Conservation (phyloP, 2,329 filamentous ascomycete species). For the Beauveria sp. region DNA sequence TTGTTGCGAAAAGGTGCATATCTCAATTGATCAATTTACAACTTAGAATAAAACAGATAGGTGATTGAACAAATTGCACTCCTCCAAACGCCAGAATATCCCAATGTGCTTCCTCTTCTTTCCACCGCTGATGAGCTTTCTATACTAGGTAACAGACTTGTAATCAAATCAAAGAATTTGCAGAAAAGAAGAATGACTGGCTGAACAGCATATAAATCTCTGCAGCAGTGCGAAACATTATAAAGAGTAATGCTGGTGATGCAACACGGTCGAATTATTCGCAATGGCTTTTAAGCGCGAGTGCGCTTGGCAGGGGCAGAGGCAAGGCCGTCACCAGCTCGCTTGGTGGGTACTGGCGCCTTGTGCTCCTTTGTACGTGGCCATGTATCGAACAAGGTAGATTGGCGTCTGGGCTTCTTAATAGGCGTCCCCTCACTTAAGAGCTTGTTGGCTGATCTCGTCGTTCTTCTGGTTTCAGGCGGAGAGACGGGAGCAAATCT, state of each 20-base stretch:
- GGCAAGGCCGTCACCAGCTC: conserved; percentile 27
- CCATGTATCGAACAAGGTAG: conserved; percentile 62
- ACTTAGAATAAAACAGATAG: conserved; percentile 8
- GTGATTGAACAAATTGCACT: conserved; percentile 5
- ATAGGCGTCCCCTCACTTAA: conserved; percentile 33
- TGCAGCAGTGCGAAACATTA: conserved; percentile 1
- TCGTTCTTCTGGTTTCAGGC: conserved; percentile 53
- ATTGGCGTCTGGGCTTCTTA: conserved; percentile 29
- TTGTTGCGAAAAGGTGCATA: neutral
- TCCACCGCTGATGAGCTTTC: neutral
- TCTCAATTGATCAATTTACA: conserved; percentile 7
- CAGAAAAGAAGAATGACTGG: conserved; percentile 5
- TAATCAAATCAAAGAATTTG: conserved; percentile 3
- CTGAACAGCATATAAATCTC: neutral
- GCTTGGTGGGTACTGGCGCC: conserved; percentile 40
- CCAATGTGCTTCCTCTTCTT: conserved; percentile 3
- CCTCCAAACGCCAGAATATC: conserved; percentile 9
- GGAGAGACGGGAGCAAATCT: conserved; percentile 53
- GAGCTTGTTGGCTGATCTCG: conserved; percentile 48
- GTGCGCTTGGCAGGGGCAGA: conserved; percentile 27
- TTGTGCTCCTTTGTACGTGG: conserved; percentile 52
- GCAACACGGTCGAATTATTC: conserved; percentile 5
- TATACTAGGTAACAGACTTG: conserved; percentile 3
- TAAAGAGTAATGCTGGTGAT: conserved; percentile 5
- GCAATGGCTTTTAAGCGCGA: conserved; percentile 20